phyloP scores from a whole-genome alignment of 1,284 basidiomycete species.

The Lentinula novae-zelandiae region DNA sequence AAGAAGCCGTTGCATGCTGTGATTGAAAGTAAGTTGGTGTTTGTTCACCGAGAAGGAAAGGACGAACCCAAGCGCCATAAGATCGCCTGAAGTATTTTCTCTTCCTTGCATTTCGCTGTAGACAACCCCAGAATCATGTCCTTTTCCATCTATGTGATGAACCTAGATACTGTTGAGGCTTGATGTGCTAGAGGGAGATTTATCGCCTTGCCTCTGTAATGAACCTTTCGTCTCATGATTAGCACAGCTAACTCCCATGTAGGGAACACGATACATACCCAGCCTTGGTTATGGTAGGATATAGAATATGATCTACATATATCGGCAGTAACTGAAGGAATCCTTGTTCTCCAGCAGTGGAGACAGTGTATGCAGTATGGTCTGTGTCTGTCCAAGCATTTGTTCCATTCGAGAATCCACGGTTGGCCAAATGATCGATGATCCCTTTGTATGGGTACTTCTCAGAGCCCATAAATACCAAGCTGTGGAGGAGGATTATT shows the following conservation, averaged over 20 bases:
- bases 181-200: background rate
- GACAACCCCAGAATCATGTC: slow-evolving; percentile 94
- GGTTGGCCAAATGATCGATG: slow-evolving; percentile 95
- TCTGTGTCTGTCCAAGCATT: slow-evolving; percentile 86
- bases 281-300: slow-evolving; percentile 90
- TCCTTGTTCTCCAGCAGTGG: slow-evolving; percentile 95
- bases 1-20: slow-evolving; percentile 74
- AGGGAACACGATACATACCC: slow-evolving; percentile 42
- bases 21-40: slow-evolving; percentile 10
- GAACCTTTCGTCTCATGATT: slow-evolving; percentile 40
- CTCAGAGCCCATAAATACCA: slow-evolving; percentile 94
- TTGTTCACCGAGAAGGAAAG: background rate
- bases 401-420: slow-evolving; percentile 93
- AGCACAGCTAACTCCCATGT: slow-evolving; percentile 1
- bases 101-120: slow-evolving; percentile 99
- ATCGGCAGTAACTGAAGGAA: slow-evolving; percentile 94
- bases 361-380: slow-evolving; percentile 93
- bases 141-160: slow-evolving; percentile 89
- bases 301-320: slow-evolving; percentile 96
- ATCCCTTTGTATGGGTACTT: slow-evolving; percentile 97
- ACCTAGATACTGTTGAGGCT: slow-evolving; percentile 45
- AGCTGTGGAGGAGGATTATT: slow-evolving; percentile 39
- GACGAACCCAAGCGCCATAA: slow-evolving; percentile 81
- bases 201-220: slow-evolving; percentile 72
- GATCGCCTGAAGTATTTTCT: slow-evolving; percentile 87